A percentile compares a stretch with the other conserved stretches of the same genome.
These are phyloP conservation scores for Daldinia loculata DNA, from an alignment of 495 filamentous ascomycete genomes.

Conservation along the genomic window DNA sequence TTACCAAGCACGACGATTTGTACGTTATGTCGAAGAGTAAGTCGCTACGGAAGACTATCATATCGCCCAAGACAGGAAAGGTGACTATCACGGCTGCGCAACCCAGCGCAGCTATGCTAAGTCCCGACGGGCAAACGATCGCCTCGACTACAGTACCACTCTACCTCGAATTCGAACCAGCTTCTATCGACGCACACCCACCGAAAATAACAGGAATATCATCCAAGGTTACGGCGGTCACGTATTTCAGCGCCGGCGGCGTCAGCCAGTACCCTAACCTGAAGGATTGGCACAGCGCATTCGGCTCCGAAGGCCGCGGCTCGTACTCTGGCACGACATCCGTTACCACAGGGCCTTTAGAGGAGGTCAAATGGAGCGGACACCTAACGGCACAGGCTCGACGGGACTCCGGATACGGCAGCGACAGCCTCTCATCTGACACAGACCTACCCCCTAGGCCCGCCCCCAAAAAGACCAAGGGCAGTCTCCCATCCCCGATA, in stretches of 20 bases:
- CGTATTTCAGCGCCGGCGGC: slow-evolving; percentile 69
- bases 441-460: slow-evolving; percentile 19
- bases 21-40: slow-evolving; percentile 80
- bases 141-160: slow-evolving; percentile 71
- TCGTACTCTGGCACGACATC: slow-evolving; percentile 69
- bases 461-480: slow-evolving; percentile 15
- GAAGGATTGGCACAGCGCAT: slow-evolving; percentile 52
- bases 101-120: slow-evolving; percentile 72
- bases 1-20: slow-evolving; percentile 64
- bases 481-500: slow-evolving; percentile 47
- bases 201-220: slow-evolving; percentile 72
- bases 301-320: slow-evolving; percentile 63
- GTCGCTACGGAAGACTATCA: slow-evolving; percentile 76
- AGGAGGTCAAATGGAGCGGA: slow-evolving; percentile 71
- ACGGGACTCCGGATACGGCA: slow-evolving; percentile 67
- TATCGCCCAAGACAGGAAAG: slow-evolving; percentile 78
- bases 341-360: slow-evolving; percentile 72
- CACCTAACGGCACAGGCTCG: slow-evolving; percentile 55
- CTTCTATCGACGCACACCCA: slow-evolving; percentile 63
- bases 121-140: slow-evolving; percentile 53
- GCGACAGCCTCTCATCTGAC: slow-evolving; percentile 37
- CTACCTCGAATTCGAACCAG: slow-evolving; percentile 76
- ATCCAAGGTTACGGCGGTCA: slow-evolving; percentile 77
- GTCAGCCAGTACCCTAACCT: slow-evolving; percentile 67
- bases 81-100: slow-evolving; percentile 77